These are phyloP conservation scores for Penicillium paradoxum DNA, from an alignment of 495 filamentous ascomycete species.

Conservation along the genomic window DNA sequence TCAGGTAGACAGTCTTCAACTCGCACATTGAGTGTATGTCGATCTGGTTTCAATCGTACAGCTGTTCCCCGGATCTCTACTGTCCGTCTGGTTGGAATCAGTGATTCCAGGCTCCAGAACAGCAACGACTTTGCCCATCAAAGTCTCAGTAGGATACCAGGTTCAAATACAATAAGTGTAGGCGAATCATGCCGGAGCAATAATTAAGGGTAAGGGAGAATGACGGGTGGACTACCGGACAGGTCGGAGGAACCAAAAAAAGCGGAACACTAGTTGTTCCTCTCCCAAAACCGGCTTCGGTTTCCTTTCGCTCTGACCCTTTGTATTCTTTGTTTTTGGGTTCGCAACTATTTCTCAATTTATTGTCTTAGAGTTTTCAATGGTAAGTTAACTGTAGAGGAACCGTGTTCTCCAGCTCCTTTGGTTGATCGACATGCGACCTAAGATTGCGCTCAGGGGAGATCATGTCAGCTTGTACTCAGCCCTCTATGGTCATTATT, in stretches of 20 bases:
- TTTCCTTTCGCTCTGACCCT: background rate
- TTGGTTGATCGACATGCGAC: conserved; percentile 20
- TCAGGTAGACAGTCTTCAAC: conserved; percentile 11
- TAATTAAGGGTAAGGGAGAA: conserved; percentile 11
- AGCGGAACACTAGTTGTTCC: conserved; percentile 1
- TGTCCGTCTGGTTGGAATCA: conserved; percentile 9
- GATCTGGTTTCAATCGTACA: conserved; percentile 23
- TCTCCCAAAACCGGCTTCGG: conserved; percentile 9
- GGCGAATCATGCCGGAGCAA: conserved; percentile 14
- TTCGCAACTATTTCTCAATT: background rate
- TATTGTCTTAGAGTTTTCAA: background rate
- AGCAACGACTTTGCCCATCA: conserved; percentile 7
- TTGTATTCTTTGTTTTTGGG: background rate
- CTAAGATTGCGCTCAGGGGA: conserved; percentile 6
- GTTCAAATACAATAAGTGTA: conserved; percentile 1
- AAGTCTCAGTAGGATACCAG: conserved; percentile 6
- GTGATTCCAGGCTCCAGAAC: conserved; percentile 7
- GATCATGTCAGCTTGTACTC: background rate
- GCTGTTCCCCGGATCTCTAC: conserved; percentile 11
- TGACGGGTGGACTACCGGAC: conserved; percentile 10
- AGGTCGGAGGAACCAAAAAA: conserved; percentile 11
- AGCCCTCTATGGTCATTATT: background rate
- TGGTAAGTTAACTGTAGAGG: no score
- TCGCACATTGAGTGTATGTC: conserved; percentile 20
- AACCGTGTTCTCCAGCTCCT: no score